Evolutionary conservation across 192 early-diverging fungal species (phyloP), one percentile per base, ranked within the genome.

Genomic region (Pilobolus umbonatus): DNA sequence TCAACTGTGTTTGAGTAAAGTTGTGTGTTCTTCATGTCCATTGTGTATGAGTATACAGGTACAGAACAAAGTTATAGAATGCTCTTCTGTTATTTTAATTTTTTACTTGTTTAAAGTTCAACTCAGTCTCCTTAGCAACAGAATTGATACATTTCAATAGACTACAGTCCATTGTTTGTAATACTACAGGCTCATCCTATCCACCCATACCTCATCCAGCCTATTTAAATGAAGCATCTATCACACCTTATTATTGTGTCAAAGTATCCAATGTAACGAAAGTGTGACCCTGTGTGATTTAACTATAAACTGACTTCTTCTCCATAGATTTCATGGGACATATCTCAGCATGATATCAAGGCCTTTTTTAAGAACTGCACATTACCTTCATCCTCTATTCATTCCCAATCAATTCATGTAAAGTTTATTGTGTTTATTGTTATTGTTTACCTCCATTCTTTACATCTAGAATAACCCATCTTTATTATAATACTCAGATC

Each of bases 261-360:
- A 59, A 48, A 34, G 15, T 59, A 36, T 26, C 57, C 9, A 59
- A 59, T 48, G 57, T 59, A 47, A 26, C 45, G 21, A 21, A 21
- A 46, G 26, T 9, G 11, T 1, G 3, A 25, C 15, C 10, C 4
- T 36, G 12, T 4, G 2, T 26, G 9, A 6, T 0, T 29, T 44
- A 31, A 32, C 19, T 9, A 29, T 26, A 30, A 15, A 25, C 22
- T 35, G 10, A 10, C 2, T 10, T 11, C 3, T 10, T 17, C 15
- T 34, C 35, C 2, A 35, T 51, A 65, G 63, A 83, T 83, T 38
- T 78, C 81, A 17, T 83, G 81, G 81, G 81, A 83, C 57, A 65
- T 80, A n/a, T 83, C 81, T 14, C 64, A 77, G 50, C 67, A 73
- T 22, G 81, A 83, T 35, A 70, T 83, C 46, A 43, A 34, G 3